Base-by-base conservation (phyloP, 2,329 filamentous ascomycete species). In the Camillea tinctor region DNA sequence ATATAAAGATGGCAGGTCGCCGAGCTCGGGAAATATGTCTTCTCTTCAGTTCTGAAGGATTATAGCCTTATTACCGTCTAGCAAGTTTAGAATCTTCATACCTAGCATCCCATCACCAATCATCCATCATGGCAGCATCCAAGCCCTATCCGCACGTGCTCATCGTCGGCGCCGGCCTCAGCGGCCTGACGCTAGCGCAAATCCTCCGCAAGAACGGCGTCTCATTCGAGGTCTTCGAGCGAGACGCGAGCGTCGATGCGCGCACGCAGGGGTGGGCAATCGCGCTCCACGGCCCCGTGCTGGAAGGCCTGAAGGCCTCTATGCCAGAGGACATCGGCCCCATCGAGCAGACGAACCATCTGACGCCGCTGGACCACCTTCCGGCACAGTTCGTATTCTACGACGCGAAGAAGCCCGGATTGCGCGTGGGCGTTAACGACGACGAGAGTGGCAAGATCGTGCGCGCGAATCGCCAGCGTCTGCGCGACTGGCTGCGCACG, bases 221-320 rank as follows among this genome's bases (percentile, higher is more conserved):
- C 23, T 58, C 62, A 17, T 68, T 65, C 52, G 64, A 66, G 59
- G 66, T 67, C 54, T 68, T 68, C 36, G 66, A 68, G 56, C 59
- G 65, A 9, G 66, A 67, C 49, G 58, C 65, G 50, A 57, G 62
- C 13, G 61, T 60, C 53, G 59, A 65, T 6, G 55, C 62, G n/a
- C 58, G 65, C 22, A 52, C 59, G 3, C 66, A 67, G 44, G 65
- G 65, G 11, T 68, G 65, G 66, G 66, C 64, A 5, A 58, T 68
- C 19, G 64, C 60, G 17, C 57, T 68, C 23, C 66, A 68, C 36
- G 36, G 36, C 36, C 36, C 36, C 1, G 17, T 44, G 17, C 36
- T 44, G 17, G 5, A 44, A 11, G 36, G 5, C 3, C 36, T 44
- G 17, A 6, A 44, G 36, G 36, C 36, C 4, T 44, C 36, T 4